phyloP scores from a whole-genome alignment of 208 protist species.

The Phytomonas sp. region DNA sequence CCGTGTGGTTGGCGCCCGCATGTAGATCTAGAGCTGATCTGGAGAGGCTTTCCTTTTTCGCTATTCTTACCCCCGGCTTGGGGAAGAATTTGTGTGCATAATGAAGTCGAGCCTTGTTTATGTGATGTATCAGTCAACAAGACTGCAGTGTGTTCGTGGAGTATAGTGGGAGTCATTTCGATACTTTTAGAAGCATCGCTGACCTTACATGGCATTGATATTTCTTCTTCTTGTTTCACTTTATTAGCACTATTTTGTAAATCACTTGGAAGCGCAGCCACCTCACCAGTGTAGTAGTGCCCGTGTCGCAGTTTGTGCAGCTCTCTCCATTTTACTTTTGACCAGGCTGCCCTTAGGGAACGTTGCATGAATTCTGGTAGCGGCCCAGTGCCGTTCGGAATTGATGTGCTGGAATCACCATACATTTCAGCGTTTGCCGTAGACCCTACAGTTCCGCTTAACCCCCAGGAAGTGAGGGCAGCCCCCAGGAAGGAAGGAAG shows the following conservation, averaged over 20 bases:
- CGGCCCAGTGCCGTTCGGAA: not conserved
- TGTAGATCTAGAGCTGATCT: not conserved
- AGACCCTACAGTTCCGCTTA: not conserved
- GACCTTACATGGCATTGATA: not conserved
- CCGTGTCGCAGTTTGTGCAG: not conserved
- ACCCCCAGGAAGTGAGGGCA: not conserved
- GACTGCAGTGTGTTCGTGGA: not conserved
- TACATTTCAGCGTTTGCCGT: not conserved
- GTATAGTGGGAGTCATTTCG: not conserved
- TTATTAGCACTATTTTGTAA: not conserved
- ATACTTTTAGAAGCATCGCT: not conserved
- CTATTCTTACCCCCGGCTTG: not conserved
- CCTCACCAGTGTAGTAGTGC: not conserved
- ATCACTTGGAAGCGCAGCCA: not conserved
- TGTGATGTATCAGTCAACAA: not conserved
- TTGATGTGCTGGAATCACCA: not conserved
- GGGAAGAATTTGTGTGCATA: not conserved
- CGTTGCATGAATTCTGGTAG: not conserved
- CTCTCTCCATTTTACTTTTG: not conserved
- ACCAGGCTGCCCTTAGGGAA: not conserved
- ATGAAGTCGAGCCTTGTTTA: not conserved
- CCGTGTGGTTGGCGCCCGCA: slow-evolving; percentile 5
- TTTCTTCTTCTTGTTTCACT: not conserved
- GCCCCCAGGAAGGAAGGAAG: not conserved
- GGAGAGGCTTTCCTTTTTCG: not conserved